Evolutionary conservation across 257 asterid species (phyloP).

Genomic region (Jacaranda copaia): DNA sequence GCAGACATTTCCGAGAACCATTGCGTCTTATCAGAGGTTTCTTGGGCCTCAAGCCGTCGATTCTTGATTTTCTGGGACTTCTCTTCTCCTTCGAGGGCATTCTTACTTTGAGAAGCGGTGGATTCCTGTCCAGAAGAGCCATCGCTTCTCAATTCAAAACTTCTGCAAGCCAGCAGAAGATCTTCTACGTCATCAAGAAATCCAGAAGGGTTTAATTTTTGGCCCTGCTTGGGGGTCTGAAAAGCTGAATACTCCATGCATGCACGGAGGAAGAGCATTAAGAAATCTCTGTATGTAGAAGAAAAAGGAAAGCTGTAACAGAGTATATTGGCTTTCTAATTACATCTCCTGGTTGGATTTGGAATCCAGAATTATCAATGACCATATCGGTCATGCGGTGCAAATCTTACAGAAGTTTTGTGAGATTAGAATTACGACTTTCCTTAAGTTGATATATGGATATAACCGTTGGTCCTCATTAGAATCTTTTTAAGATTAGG

Average conservation of each 20-base stretch:
- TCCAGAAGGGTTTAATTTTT: neutral
- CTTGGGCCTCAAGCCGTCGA: too few relatives aligned
- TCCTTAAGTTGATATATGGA: neutral
- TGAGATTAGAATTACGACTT: constrained; percentile 1
- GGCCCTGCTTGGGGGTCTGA: neutral
- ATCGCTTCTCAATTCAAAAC: neutral
- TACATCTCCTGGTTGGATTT: neutral
- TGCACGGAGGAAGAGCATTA: neutral
- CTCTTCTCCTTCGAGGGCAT: neutral
- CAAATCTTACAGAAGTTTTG: neutral
- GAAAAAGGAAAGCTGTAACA: too few relatives aligned
- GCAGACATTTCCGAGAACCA: neutral
- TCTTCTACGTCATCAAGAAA: neutral
- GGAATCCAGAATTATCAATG: too few relatives aligned
- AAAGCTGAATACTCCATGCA: constrained; percentile 26
- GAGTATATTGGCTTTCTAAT: neutral
- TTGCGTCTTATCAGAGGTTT: too few relatives aligned
- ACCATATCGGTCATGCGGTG: neutral
- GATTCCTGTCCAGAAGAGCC: neutral
- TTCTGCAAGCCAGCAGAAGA: neutral
- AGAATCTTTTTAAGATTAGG: too few relatives aligned
- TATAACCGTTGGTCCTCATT: too few relatives aligned
- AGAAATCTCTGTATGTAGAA: neutral
- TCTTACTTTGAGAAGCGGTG: neutral
- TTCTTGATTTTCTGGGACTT: too few relatives aligned